phyloP scores from a whole-genome alignment of 495 filamentous ascomycete species.

The Gamarada debralockiae region DNA sequence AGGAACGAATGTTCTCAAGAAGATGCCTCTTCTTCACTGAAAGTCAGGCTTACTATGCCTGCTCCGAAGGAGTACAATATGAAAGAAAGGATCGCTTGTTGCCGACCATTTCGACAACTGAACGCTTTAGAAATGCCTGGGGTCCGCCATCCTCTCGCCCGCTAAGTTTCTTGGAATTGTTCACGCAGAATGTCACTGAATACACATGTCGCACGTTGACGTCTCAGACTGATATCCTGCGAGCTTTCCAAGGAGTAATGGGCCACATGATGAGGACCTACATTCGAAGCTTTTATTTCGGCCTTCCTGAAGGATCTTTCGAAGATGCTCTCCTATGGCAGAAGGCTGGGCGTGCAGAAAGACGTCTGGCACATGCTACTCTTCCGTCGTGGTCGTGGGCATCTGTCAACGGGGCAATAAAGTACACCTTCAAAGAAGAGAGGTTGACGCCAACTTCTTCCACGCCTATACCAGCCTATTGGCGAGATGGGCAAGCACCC shows the following conservation, averaged over 20 bases:
- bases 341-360: background rate
- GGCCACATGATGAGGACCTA: constrained; percentile 1
- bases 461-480: background rate
- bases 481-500: constrained; percentile 1
- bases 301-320: background rate
- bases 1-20: constrained; percentile 20
- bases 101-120: background rate
- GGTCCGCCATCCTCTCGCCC: background rate
- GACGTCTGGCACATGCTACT: background rate
- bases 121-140: background rate
- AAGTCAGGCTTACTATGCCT: constrained; percentile 14
- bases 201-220: constrained; percentile 11
- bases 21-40: constrained; percentile 12
- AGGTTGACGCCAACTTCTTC: background rate
- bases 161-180: background rate
- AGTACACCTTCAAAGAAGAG: background rate
- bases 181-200: constrained; percentile 2
- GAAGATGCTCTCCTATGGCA: constrained; percentile 7
- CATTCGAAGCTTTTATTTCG: background rate
- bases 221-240: background rate
- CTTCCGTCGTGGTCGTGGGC: constrained; percentile 9
- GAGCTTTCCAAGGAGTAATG: constrained; percentile 10
- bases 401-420: background rate
- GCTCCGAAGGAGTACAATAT: background rate
- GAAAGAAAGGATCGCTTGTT: background rate